A percentile compares a stretch with the other conserved stretches of the same genome.
These are phyloP conservation scores for Ogataea glucozyma DNA, from an alignment of 805 yeast genomes.

Conservation along the genomic window DNA sequence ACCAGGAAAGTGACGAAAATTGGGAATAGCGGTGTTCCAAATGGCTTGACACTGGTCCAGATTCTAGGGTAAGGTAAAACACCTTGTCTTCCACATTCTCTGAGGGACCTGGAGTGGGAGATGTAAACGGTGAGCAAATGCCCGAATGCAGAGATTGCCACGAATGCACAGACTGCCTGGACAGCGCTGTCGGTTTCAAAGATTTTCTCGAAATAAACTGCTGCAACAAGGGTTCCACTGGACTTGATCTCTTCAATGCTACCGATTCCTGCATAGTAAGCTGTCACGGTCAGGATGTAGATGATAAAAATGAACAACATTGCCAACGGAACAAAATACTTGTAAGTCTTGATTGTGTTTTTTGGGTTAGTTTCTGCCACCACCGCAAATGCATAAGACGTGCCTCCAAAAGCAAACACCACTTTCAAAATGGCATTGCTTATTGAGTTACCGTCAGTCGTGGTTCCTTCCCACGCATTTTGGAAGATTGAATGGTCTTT, in stretches of 20 bases:
- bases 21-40: constrained; percentile 72
- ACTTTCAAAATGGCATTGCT: constrained; percentile 46
- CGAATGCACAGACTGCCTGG: constrained; percentile 74
- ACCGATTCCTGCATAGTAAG: constrained; percentile 82
- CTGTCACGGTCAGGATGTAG: constrained; percentile 75
- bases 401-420: constrained; percentile 45
- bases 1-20: constrained; percentile 75
- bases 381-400: constrained; percentile 41
- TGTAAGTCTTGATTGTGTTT: constrained; percentile 52
- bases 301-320: constrained; percentile 59
- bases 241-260: constrained; percentile 50
- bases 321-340: constrained; percentile 74
- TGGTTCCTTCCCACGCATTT: constrained; percentile 43
- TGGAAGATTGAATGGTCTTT: constrained; percentile 32
- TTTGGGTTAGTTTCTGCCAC: constrained; percentile 43
- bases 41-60: constrained; percentile 71
- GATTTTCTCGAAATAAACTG: constrained; percentile 69
- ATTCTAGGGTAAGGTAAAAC: constrained; percentile 71
- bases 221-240: constrained; percentile 75
- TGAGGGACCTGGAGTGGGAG: constrained; percentile 79
- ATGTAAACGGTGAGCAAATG: constrained; percentile 79
- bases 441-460: constrained; percentile 43
- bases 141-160: constrained; percentile 79
- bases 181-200: constrained; percentile 60
- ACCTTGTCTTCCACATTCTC: constrained; percentile 82